Evolutionary conservation across 257 asterid genomes (phyloP), one percentile per base, ranked within the genome.

Genomic region (Solanum sitiens): DNA sequence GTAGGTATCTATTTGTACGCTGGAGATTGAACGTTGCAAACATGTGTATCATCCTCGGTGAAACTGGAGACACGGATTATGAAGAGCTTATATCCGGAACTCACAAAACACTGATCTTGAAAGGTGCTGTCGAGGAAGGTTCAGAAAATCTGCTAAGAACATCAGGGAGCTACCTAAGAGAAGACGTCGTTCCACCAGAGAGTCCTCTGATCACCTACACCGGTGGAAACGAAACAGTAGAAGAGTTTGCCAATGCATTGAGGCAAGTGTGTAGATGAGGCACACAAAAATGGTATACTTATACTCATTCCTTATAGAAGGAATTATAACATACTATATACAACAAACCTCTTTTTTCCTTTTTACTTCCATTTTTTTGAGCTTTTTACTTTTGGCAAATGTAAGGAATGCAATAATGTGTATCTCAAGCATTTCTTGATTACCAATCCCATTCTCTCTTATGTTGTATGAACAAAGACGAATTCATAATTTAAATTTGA

Each of bases 11-110:
- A 4, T 95, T 95, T 83, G 99, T 95, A 5, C 95, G 98, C 27
- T 94, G 99, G 99, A 90, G 95, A 86, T 83, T 96, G 86, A 95
- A 94, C 18, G 95, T 96, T 83, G 93, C 97, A 11, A 94, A 95
- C 74, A 93, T 95, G 98, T 92, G 87, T n/a, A 97, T 96, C 59
- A 87, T 96, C 86, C 94, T 96, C 16, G 99, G 98, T 42, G 98
- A 95, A 88, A 95, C 97, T 6, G 98, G 99, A 37, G 99, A 96
- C 91, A 92, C 98, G 0, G 99, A 96, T 87, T 94, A 94, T 30
- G 98, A 96, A 84, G 98, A 96, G 86, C 90, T 95, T 88, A 93
- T 96, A 23, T 86, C 95, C 0, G 98, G 99, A 72, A 90, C 96
- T 4, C 99, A 96, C 91, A 96, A 91, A 90, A 96, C 98, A 11